These are phyloP conservation scores for Yamadazyma triangularis DNA, from an alignment of 1,139 yeast species.

Conservation along the genomic window DNA sequence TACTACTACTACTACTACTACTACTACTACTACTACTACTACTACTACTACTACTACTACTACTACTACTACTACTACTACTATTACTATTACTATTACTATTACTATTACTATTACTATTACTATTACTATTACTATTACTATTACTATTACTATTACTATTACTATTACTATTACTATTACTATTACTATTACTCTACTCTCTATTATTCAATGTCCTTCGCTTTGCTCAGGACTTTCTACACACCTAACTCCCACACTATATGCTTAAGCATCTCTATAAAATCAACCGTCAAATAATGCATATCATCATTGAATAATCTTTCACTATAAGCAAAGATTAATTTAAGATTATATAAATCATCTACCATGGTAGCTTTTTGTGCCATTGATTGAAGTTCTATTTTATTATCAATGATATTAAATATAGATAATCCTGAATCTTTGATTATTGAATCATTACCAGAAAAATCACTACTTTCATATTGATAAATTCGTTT, in stretches of 20 bases:
- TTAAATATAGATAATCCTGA: conserved; percentile 37
- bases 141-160: no score
- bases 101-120: no score
- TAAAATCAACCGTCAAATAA: conserved; percentile 45
- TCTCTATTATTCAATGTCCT: no score
- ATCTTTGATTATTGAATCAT: conserved; percentile 13
- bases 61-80: no score
- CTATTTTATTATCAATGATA: conserved; percentile 54
- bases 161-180: no score
- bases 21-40: no score
- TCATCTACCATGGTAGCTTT: conserved; percentile 49
- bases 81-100: no score
- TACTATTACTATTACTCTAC: no score
- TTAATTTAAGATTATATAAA: conserved; percentile 59
- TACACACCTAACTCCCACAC: conserved; percentile 37
- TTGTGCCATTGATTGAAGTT: conserved; percentile 42
- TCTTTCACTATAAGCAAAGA: conserved; percentile 59
- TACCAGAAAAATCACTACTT: conserved; percentile 11
- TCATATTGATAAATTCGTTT: conserved; percentile 32
- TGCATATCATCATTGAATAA: conserved; percentile 26
- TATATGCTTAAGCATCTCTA: conserved; percentile 46
- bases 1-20: no score
- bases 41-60: no score
- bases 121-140: no score
- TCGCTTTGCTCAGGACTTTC: no score